Conservation (phyloP, 2,329 filamentous ascomycete genomes). For the Graphilbum fragrans region DNA sequence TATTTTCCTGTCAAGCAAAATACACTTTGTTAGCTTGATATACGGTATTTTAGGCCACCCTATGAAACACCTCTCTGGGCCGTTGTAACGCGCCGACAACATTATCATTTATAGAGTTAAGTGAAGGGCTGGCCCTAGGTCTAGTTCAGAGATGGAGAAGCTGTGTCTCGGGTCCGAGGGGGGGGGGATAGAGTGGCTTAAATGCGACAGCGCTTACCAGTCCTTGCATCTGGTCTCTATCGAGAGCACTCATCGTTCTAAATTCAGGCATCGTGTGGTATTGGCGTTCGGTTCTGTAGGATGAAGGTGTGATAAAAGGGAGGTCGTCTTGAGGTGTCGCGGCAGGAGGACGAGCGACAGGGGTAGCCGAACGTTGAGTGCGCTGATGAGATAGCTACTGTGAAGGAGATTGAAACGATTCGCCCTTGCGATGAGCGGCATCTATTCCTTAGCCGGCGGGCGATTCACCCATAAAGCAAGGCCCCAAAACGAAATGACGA, state of each 20-base stretch:
- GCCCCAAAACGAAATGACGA: too few species aligned
- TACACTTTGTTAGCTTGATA: too few species aligned
- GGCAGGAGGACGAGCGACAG: conserved; percentile 3
- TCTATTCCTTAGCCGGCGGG: too few species aligned
- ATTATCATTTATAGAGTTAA: too few species aligned
- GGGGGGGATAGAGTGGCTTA: background rate
- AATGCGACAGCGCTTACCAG: conserved; percentile 42
- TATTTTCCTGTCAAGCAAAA: conserved; percentile 10
- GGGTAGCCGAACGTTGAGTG: background rate
- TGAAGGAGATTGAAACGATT: background rate
- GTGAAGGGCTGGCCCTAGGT: too few species aligned
- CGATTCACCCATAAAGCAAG: too few species aligned
- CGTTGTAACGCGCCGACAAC: too few species aligned
- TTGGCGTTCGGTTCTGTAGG: conserved; percentile 33
- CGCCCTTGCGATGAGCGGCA: too few species aligned
- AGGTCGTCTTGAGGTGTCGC: conserved; percentile 32
- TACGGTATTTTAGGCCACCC: too few species aligned
- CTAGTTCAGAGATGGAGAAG: too few species aligned
- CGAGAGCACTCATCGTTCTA: conserved; percentile 44
- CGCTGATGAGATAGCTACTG: background rate
- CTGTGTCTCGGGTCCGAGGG: too few species aligned
- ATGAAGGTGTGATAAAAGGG: conserved; percentile 48
- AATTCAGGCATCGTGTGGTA: conserved; percentile 28
- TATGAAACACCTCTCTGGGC: too few species aligned
- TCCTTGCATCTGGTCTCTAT: conserved; percentile 67